These are phyloP conservation scores for Flaveria sonorensis DNA, from an alignment of 129 eudicot species.

Conservation along the genomic window DNA sequence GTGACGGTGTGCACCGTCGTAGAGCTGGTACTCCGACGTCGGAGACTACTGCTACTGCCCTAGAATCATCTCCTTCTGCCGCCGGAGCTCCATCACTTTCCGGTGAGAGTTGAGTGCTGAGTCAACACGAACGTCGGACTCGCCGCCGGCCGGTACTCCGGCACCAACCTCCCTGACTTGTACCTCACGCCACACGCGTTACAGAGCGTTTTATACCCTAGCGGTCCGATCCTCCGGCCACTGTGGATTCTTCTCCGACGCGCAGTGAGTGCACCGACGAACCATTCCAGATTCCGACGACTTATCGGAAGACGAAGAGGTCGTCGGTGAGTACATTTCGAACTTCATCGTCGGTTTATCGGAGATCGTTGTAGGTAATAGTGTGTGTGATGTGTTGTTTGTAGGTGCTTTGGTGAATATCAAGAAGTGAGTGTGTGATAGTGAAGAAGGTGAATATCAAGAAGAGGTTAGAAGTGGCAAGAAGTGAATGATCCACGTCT, in stretches of 20 bases:
- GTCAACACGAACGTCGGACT: conserved; percentile 85
- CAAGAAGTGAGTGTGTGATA: too few relatives aligned
- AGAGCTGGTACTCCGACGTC: conserved; percentile 35
- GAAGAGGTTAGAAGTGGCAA: too few relatives aligned
- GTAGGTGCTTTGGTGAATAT: conserved; percentile 48
- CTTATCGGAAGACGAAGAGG: conserved; percentile 27
- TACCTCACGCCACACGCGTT: conserved; percentile 80
- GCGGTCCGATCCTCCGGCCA: conserved; percentile 82
- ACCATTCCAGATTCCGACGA: conserved; percentile 30
- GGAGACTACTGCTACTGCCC: conserved; percentile 44
- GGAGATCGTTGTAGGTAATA: conserved; percentile 16
- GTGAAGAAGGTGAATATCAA: too few relatives aligned
- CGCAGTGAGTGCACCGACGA: conserved; percentile 78
- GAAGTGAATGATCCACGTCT: too few relatives aligned
- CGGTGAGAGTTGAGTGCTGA: conserved; percentile 86
- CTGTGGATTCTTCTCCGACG: conserved; percentile 83
- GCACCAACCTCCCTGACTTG: conserved; percentile 75
- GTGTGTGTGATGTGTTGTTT: conserved; percentile 9
- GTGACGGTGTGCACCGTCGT: conserved; percentile 29
- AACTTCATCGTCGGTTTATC: conserved; percentile 4
- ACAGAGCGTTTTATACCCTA: conserved; percentile 77
- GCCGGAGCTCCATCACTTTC: conserved; percentile 72
- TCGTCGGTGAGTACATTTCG: conserved; percentile 28
- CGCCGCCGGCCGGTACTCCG: conserved; percentile 82
- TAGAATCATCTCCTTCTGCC: conserved; percentile 61